phyloP scores from a whole-genome alignment of 331 rosid genomes.

The Quercus lobata region DNA sequence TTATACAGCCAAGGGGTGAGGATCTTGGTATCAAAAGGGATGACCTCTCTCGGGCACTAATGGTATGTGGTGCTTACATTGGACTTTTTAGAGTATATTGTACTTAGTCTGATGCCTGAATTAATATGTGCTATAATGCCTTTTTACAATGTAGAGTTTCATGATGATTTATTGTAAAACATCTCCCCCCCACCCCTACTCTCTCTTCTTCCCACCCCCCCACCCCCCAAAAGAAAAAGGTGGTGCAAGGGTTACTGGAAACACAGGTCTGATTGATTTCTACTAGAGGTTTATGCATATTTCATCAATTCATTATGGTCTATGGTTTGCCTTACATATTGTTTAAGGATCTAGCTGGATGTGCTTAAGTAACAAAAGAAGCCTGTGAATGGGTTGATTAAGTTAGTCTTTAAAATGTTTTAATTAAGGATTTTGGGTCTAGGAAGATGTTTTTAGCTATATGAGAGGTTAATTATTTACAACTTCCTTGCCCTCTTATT shows the following conservation, averaged over 20 bases:
- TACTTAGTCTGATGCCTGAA: conserved; percentile 3
- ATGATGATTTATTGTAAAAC: too few relatives aligned
- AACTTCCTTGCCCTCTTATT: background rate
- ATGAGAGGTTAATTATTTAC: background rate
- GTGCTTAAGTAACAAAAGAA: background rate
- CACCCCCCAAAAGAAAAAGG: too few relatives aligned
- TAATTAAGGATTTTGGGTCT: background rate
- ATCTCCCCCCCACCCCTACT: too few relatives aligned
- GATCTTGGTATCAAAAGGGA: conserved; percentile 65
- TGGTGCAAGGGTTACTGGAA: background rate
- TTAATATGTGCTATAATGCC: conserved; percentile 4
- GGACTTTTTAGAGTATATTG: conserved; percentile 11
- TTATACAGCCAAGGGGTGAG: conserved; percentile 53
- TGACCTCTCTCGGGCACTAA: conserved; percentile 72
- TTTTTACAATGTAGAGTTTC: background rate
- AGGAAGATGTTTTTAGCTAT: background rate
- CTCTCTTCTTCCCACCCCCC: too few relatives aligned
- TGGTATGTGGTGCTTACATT: conserved; percentile 49
- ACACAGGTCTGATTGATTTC: background rate
- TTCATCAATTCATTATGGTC: background rate
- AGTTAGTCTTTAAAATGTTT: background rate
- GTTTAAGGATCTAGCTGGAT: background rate
- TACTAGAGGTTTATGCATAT: background rate
- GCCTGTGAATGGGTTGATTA: background rate
- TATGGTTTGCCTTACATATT: background rate